Evolutionary conservation across 129 eudicot genomes (phyloP).

Genomic region (Flaveria sonorensis): DNA sequence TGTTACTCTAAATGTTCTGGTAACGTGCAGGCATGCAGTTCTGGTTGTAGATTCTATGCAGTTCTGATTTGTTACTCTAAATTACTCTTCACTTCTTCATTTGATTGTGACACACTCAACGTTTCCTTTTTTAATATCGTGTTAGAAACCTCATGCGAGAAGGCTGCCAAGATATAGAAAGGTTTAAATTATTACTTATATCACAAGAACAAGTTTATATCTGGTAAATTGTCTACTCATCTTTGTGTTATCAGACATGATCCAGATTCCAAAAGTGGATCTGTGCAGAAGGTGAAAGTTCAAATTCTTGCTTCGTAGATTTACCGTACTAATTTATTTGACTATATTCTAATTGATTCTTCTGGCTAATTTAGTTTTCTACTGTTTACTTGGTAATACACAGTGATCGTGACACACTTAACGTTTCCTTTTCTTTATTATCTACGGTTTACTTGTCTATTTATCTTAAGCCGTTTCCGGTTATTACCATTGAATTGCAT

Average conservation of each 20-base stretch:
- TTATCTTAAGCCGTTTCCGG: slow-evolving; percentile 14
- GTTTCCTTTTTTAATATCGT: no score
- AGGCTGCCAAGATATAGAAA: slow-evolving; percentile 91
- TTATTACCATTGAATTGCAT: slow-evolving; percentile 4
- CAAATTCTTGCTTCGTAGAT: not conserved
- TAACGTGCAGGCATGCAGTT: no score
- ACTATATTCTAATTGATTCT: slow-evolving; percentile 3
- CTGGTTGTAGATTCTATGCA: no score
- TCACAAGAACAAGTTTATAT: no score
- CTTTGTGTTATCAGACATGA: slow-evolving; percentile 67
- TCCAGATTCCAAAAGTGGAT: slow-evolving; percentile 54
- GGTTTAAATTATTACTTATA: slow-evolving; percentile 47
- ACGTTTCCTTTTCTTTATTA: no score
- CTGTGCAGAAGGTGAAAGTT: slow-evolving; percentile 74
- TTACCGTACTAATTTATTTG: slow-evolving; percentile 2
- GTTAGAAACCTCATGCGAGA: slow-evolving; percentile 98
- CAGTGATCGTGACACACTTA: not conserved
- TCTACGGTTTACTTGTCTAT: slow-evolving; percentile 16
- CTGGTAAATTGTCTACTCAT: no score
- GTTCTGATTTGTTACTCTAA: no score
- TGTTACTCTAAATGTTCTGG: no score
- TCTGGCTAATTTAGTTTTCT: slow-evolving; percentile 2
- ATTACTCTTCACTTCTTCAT: no score
- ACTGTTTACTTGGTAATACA: slow-evolving; percentile 4
- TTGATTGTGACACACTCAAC: no score